Conservation (phyloP, 306 rosid species). For the Luffa aegyptiaca region DNA sequence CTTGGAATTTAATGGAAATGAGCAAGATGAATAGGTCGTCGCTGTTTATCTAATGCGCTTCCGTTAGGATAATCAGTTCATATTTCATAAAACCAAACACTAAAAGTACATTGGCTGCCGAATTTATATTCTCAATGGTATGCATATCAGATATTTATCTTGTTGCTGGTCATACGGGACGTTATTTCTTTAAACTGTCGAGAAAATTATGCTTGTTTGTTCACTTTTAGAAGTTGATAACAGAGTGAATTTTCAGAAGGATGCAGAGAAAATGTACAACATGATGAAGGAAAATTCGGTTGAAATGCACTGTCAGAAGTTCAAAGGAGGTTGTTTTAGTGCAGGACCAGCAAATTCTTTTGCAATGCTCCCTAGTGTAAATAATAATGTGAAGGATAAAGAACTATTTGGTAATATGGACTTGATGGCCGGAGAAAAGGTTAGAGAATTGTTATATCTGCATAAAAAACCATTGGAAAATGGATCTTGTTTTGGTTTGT, state of each 20-base stretch:
- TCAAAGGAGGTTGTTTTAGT: constrained; percentile 42
- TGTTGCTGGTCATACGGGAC: no score
- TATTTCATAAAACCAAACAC: neutral
- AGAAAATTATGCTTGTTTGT: neutral
- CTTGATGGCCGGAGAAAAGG: constrained; percentile 43
- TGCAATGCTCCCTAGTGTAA: constrained; percentile 45
- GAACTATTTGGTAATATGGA: constrained; percentile 21
- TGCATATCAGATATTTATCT: neutral
- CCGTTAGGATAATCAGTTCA: neutral
- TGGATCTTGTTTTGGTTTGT: neutral
- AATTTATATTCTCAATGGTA: neutral
- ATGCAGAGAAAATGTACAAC: constrained; percentile 66
- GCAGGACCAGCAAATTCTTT: constrained; percentile 53
- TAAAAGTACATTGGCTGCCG: neutral
- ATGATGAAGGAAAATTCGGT: constrained; percentile 36
- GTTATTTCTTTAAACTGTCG: no score
- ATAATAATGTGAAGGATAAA: constrained; percentile 33
- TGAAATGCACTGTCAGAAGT: constrained; percentile 27
- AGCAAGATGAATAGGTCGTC: neutral
- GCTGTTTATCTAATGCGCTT: neutral
- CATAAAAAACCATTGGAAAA: neutral
- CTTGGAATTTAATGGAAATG: neutral
- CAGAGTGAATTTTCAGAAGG: constrained; percentile 35
- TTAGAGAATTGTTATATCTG: constrained; percentile 9
- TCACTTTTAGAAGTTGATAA: neutral